A percentile compares a stretch with the other conserved stretches of the same genome.
Conservation (phyloP, 2,329 filamentous ascomycete genomes). For the Aspergillus awamori region DNA sequence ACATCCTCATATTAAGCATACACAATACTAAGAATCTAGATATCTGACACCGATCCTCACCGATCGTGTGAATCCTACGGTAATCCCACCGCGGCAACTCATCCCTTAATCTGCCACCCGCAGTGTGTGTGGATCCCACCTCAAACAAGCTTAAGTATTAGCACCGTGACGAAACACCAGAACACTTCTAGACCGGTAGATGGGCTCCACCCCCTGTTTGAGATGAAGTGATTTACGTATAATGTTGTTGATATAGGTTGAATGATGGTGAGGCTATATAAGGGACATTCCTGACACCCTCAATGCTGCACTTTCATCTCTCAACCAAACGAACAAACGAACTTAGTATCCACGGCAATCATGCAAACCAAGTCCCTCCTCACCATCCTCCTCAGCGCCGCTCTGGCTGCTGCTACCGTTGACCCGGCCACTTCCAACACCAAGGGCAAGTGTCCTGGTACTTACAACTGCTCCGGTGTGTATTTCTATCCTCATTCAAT, state of each 20-base stretch:
- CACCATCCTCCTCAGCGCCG: slow-evolving; percentile 18
- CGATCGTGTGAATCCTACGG: neutral
- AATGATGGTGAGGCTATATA: too few relatives aligned
- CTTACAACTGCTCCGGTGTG: slow-evolving; percentile 33
- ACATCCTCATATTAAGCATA: too few relatives aligned
- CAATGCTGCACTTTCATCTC: too few relatives aligned
- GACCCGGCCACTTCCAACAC: slow-evolving; percentile 41
- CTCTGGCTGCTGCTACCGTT: slow-evolving; percentile 32
- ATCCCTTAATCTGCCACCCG: neutral
- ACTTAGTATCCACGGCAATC: neutral
- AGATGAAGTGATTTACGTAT: neutral
- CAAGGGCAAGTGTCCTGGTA: slow-evolving; percentile 37
- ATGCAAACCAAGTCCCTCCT: slow-evolving; percentile 11
- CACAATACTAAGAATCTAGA: too few relatives aligned
- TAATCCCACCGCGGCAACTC: neutral
- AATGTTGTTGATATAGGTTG: neutral
- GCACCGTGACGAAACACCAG: neutral
- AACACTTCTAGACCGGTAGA: neutral
- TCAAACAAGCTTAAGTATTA: neutral
- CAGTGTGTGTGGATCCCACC: neutral
- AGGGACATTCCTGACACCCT: too few relatives aligned
- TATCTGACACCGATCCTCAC: too few relatives aligned
- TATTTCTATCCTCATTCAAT: neutral
- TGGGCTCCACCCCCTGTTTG: neutral
- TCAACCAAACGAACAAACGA: too few relatives aligned